Conservation (phyloP, 768 basidiomycete species). For the Terana coerulea region DNA sequence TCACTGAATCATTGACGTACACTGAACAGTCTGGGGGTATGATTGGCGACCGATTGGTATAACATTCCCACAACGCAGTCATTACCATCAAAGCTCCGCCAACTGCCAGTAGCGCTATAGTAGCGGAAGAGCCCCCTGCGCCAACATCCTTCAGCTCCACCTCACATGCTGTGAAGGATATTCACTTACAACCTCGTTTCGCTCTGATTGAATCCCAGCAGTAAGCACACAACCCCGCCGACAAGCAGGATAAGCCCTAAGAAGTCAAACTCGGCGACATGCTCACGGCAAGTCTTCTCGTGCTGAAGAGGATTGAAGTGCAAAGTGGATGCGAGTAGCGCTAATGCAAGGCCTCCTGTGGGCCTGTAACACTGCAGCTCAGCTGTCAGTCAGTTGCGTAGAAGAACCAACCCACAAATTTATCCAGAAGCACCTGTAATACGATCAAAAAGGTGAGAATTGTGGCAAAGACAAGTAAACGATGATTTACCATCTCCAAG, state of each 20-base stretch:
- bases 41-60: slow-evolving; percentile 32
- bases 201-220: slow-evolving; percentile 36
- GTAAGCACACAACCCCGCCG: slow-evolving; percentile 32
- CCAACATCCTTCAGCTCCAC: not conserved
- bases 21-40: slow-evolving; percentile 37
- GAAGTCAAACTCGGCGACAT: slow-evolving; percentile 36
- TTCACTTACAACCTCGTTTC: slow-evolving; percentile 31
- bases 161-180: too few relatives aligned
- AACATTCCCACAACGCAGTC: slow-evolving; percentile 31
- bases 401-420: slow-evolving; percentile 20
- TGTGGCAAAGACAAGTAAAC: not conserved
- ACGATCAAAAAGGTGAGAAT: not conserved
- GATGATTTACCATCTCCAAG: not conserved
- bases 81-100: slow-evolving; percentile 29
- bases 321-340: slow-evolving; percentile 30
- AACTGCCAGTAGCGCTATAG: slow-evolving; percentile 34
- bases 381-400: too few relatives aligned
- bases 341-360: slow-evolving; percentile 31
- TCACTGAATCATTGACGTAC: slow-evolving; percentile 7
- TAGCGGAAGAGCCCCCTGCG: slow-evolving; percentile 28
- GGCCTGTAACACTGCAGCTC: slow-evolving; percentile 25
- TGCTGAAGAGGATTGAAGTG: slow-evolving; percentile 30
- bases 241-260: slow-evolving; percentile 32
- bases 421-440: slow-evolving; percentile 1
- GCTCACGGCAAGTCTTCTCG: slow-evolving; percentile 27